Conservation (phyloP, 1,284 basidiomycete species). For the Cutaneotrichosporon arboriforme region DNA sequence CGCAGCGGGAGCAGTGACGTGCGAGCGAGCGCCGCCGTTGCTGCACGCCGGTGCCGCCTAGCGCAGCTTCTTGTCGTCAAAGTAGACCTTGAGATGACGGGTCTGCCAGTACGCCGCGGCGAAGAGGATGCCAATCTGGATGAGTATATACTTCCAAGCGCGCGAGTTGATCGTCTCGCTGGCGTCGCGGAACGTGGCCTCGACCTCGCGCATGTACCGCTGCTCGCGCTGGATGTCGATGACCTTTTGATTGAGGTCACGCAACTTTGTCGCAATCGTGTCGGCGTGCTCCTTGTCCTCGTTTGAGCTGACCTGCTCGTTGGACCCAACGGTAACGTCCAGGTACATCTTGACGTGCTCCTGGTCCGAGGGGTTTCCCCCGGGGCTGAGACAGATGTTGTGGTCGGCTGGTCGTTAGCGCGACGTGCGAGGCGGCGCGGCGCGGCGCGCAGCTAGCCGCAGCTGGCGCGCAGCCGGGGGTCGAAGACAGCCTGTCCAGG, state of each 20-base stretch:
- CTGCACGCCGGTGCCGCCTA: conserved; percentile 42
- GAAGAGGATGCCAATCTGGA: conserved; percentile 79
- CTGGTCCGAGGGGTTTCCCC: conserved; percentile 67
- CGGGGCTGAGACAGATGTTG: conserved; percentile 87
- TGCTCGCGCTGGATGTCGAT: conserved; percentile 92
- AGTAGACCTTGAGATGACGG: conserved; percentile 80
- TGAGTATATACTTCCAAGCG: conserved; percentile 87
- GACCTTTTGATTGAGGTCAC: conserved; percentile 87
- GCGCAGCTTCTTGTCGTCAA: conserved; percentile 79
- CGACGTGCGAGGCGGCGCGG: background rate
- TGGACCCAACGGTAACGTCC: conserved; percentile 83
- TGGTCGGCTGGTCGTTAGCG: conserved; percentile 64
- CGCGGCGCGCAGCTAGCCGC: background rate
- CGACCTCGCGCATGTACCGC: conserved; percentile 94
- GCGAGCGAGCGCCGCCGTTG: too few relatives aligned
- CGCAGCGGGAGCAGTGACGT: too few relatives aligned
- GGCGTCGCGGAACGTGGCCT: conserved; percentile 82
- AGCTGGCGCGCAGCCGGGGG: background rate
- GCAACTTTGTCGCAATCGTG: conserved; percentile 76
- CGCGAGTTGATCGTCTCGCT: conserved; percentile 81
- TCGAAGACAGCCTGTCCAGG: background rate
- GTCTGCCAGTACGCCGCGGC: conserved; percentile 89
- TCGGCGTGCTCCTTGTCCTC: conserved; percentile 62
- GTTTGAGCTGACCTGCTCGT: conserved; percentile 54
- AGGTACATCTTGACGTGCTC: conserved; percentile 92